Conservation (phyloP, 2,329 filamentous ascomycete species). For the Diplodia sapinea region DNA sequence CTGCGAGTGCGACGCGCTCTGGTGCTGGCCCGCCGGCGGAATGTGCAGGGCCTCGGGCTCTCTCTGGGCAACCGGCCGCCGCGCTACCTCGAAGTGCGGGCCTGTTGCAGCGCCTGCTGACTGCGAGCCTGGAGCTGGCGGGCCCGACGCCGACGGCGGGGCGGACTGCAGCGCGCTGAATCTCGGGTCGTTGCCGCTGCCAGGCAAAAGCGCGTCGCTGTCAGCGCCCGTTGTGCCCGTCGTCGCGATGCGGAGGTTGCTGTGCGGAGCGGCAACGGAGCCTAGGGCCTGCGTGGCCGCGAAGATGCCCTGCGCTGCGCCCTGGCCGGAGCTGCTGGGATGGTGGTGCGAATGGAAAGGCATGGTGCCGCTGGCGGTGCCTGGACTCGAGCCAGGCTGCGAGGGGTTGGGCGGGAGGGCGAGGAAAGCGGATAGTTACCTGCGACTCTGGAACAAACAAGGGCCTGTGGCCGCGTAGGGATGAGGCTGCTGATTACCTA, state of each 20-base stretch:
- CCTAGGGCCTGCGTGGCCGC: constrained; percentile 54
- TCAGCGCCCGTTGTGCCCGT: constrained; percentile 51
- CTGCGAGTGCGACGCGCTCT: constrained; percentile 47
- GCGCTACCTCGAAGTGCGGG: constrained; percentile 57
- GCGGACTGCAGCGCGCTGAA: constrained; percentile 42
- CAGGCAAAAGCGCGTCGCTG: constrained; percentile 52
- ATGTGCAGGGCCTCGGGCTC: constrained; percentile 64
- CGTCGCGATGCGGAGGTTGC: constrained; percentile 48
- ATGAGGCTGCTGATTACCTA: constrained; percentile 30
- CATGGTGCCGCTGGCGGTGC: constrained; percentile 37
- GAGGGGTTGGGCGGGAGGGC: constrained; percentile 12
- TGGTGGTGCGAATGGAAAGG: constrained; percentile 47
- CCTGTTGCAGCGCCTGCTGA: constrained; percentile 44
- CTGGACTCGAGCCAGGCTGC: constrained; percentile 30
- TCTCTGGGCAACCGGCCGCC: constrained; percentile 52
- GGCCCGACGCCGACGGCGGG: constrained; percentile 38
- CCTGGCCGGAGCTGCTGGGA: constrained; percentile 37
- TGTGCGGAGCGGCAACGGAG: constrained; percentile 54
- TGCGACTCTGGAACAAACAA: constrained; percentile 31
- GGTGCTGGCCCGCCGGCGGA: constrained; percentile 47
- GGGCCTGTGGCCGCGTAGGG: constrained; percentile 25
- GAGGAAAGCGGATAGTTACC: constrained; percentile 19
- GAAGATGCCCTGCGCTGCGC: constrained; percentile 52
- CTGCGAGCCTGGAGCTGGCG: constrained; percentile 37
- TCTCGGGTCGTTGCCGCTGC: constrained; percentile 44